phyloP scores from a whole-genome alignment of 2,329 filamentous ascomycete species.

The Penicillium expansum region DNA sequence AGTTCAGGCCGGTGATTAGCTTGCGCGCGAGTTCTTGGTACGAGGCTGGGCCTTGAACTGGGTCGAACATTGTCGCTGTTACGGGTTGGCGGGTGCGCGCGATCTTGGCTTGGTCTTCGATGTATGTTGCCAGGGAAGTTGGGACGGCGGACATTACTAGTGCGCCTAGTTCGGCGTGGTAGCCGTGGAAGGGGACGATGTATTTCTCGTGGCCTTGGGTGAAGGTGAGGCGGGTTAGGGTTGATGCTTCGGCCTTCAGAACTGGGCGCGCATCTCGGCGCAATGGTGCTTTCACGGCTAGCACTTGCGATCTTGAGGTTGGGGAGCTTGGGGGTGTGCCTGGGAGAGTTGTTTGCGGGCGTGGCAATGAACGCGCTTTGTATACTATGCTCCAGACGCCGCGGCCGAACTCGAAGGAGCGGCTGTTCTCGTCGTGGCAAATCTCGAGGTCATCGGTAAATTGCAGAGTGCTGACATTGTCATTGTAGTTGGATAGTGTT shows the following conservation, averaged over 20 bases:
- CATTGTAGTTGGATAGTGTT: slow-evolving; percentile 2
- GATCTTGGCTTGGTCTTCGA: slow-evolving; percentile 34
- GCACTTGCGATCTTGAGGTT: slow-evolving; percentile 28
- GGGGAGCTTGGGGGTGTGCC: slow-evolving; percentile 40
- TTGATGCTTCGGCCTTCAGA: slow-evolving; percentile 43
- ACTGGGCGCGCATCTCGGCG: slow-evolving; percentile 43
- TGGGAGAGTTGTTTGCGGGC: slow-evolving; percentile 5
- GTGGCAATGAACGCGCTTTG: slow-evolving; percentile 35
- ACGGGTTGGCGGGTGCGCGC: slow-evolving; percentile 32
- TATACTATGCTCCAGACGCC: slow-evolving; percentile 51
- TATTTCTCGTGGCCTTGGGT: slow-evolving; percentile 34
- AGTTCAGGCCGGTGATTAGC: slow-evolving; percentile 43
- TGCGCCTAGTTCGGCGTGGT: slow-evolving; percentile 37
- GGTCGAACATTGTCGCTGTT: slow-evolving; percentile 47
- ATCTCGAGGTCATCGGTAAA: slow-evolving; percentile 38
- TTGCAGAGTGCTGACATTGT: slow-evolving; percentile 16
- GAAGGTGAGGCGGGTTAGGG: slow-evolving; percentile 40
- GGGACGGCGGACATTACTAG: slow-evolving; percentile 48
- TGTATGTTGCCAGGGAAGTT: slow-evolving; percentile 42
- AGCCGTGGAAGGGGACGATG: slow-evolving; percentile 48
- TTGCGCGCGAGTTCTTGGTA: slow-evolving; percentile 44
- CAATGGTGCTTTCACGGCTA: slow-evolving; percentile 47
- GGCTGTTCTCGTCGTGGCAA: slow-evolving; percentile 27
- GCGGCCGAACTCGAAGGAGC: slow-evolving; percentile 41
- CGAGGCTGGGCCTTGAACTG: slow-evolving; percentile 39